Conservation (phyloP, 75 land plant genomes). For the Pseudotsuga menziesii region DNA sequence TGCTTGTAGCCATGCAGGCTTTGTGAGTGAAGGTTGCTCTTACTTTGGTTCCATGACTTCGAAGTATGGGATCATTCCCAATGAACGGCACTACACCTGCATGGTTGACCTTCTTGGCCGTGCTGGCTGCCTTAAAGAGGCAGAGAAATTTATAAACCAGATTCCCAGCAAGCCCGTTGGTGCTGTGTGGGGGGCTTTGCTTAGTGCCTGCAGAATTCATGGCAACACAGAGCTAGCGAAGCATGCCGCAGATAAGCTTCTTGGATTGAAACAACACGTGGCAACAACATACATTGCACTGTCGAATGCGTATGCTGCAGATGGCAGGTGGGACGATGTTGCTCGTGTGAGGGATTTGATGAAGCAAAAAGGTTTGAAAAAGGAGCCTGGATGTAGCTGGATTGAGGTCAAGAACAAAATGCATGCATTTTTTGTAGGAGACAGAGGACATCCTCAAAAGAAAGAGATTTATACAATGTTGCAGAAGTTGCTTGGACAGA, state of each 20-base stretch:
- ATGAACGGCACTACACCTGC: conserved; percentile 12
- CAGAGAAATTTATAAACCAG: conserved; percentile 2
- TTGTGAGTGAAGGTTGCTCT: conserved; percentile 5
- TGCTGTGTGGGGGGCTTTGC: conserved; percentile 19
- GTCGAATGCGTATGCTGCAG: conserved; percentile 15
- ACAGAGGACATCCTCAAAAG: conserved; percentile 11
- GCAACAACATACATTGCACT: conserved; percentile 10
- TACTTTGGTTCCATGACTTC: conserved; percentile 5
- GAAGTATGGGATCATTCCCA: conserved; percentile 7
- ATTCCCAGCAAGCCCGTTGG: conserved; percentile 8
- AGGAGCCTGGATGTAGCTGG: conserved; percentile 20
- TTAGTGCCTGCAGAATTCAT: conserved; percentile 9
- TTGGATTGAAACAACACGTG: not conserved
- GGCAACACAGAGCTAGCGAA: conserved; percentile 11
- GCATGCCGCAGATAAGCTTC: conserved; percentile 8
- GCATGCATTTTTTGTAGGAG: conserved; percentile 11
- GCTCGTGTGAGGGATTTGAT: conserved; percentile 8
- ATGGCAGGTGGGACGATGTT: not conserved
- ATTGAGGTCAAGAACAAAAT: conserved; percentile 16
- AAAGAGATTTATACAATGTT: conserved; percentile 17
- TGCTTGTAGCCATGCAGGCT: conserved; percentile 6
- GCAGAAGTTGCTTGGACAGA: conserved; percentile 32
- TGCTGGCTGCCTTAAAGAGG: conserved; percentile 11
- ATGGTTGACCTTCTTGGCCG: conserved; percentile 26
- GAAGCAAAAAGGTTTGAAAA: conserved; percentile 7